Percentiles rank a stretch among this genome's conserved stretches.
These are phyloP conservation scores for Yarrowia deformans DNA, from an alignment of 805 yeast genomes.

Conservation along the genomic window DNA sequence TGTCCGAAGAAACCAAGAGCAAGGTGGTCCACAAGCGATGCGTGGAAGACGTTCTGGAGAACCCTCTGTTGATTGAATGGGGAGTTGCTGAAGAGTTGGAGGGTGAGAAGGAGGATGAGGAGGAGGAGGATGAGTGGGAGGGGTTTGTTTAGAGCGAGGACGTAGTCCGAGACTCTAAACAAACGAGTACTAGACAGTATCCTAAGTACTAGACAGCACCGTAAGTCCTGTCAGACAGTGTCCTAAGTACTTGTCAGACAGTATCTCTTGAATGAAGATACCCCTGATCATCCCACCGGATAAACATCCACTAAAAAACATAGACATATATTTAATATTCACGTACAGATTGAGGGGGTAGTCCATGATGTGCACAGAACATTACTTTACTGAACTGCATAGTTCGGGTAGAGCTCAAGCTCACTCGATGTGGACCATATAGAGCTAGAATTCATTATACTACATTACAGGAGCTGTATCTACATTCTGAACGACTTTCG, in stretches of 20 bases:
- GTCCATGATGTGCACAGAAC: too few relatives aligned
- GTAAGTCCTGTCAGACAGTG: not conserved
- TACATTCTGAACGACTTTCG: too few relatives aligned
- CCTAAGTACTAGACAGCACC: too few relatives aligned
- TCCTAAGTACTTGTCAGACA: too few relatives aligned
- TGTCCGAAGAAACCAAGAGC: conserved; percentile 58
- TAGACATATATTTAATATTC: conserved; percentile 3
- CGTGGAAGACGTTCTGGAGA: conserved; percentile 69
- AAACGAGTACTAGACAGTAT: too few relatives aligned
- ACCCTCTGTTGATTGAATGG: conserved; percentile 71
- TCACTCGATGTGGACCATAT: too few relatives aligned
- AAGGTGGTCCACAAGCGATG: conserved; percentile 73
- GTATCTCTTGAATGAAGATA: too few relatives aligned
- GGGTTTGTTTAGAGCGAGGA: not conserved
- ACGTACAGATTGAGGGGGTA: not conserved
- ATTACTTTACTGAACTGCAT: too few relatives aligned
- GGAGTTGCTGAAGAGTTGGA: conserved; percentile 51
- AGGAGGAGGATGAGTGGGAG: conserved; percentile 45
- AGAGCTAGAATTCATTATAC: too few relatives aligned
- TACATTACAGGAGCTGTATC: too few relatives aligned
- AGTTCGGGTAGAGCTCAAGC: too few relatives aligned
- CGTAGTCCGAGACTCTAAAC: not conserved
- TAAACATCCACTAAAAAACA: not conserved
- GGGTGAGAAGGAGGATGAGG: conserved; percentile 42
- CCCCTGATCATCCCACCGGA: too few relatives aligned